Base-by-base conservation (phyloP, 2,329 filamentous ascomycete genomes). In the Chrysosporium keratinophilum region DNA sequence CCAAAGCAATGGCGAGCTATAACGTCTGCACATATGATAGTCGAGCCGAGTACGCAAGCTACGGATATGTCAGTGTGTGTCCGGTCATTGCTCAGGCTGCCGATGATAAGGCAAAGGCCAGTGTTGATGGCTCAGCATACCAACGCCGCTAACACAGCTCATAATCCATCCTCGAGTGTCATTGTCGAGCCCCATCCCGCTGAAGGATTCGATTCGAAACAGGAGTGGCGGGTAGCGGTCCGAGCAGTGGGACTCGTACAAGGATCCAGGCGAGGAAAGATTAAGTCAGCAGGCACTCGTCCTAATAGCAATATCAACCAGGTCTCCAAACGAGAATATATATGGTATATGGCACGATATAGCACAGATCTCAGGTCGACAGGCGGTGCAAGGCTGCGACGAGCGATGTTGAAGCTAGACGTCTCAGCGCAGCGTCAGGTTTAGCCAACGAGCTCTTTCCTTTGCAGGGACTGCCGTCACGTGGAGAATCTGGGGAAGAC, bases 141-240 rank as follows among this genome's bases (percentile, higher is more conserved):
- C 81, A 65, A 89, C 82, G 65, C 89, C 95, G 69, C 90, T 88
- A 60, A 89, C 76, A 64, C 78, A 83, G 58, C 81, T 78, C 86
- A 97, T 88, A 62, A 97, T 84, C 91, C 91, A 97, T 64, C 93
- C 91, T 59, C 89, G 82, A 58, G 84, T 84, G 74, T 97, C 91
- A 74, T 91, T 93, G 67, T 82, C 78, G 14, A 59, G 52, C 49
- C 41, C 52, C 56, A 57, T 55, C 17, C 23, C 35, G 49, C 31
- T 43, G 33, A 19, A 42, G 12, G 40, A 12, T 34, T 15, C 20
- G 19, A 12, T 19, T 15, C 39, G 19, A 9, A 44, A 23, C 17
- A 10, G n/a, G 14, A 4, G 34, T 19, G n/a, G 4, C 11, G 19
- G 17, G 7, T 11, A 17, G 5, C 39, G n/a, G 28, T 12, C 12